Percentiles rank a stretch among this genome's conserved stretches.
These are phyloP conservation scores for Aspergillus fructus DNA, from an alignment of 2,329 filamentous ascomycete species.

Conservation along the genomic window DNA sequence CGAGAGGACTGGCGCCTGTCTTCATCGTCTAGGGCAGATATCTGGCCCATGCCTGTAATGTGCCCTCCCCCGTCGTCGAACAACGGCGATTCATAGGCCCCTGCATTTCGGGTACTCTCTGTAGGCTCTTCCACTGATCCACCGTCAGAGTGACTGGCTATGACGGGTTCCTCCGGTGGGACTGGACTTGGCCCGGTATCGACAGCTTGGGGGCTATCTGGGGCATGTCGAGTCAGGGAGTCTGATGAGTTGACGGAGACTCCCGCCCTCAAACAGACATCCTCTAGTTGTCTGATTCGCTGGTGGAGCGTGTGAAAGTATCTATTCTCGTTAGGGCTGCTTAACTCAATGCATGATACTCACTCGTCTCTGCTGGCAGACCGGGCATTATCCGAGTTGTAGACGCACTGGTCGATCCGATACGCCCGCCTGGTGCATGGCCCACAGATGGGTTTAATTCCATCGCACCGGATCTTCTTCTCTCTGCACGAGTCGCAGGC, in stretches of 20 bases:
- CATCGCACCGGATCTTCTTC: constrained; percentile 10
- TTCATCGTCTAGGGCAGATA: background rate
- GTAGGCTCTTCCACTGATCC: background rate
- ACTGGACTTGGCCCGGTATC: background rate
- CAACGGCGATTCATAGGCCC: background rate
- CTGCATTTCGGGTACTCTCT: background rate
- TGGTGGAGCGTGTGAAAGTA: background rate
- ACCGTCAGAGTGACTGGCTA: no score
- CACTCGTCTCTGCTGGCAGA: constrained; percentile 1
- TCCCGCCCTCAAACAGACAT: background rate
- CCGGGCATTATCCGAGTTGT: constrained; percentile 1
- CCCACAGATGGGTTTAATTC: constrained; percentile 4
- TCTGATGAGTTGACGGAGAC: background rate
- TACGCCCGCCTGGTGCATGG: constrained; percentile 1
- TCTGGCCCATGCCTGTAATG: constrained; percentile 6
- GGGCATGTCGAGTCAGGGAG: background rate
- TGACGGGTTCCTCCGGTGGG: no score
- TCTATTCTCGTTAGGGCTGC: background rate
- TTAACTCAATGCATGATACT: background rate
- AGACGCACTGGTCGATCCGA: constrained; percentile 3
- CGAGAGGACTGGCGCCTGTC: background rate
- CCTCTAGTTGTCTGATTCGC: constrained; percentile 3
- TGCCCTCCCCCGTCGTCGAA: background rate
- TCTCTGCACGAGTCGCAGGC: constrained; percentile 8
- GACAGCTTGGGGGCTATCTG: background rate